Base-by-base conservation (phyloP, 441 rosid species). In the Jatropha multifida region DNA sequence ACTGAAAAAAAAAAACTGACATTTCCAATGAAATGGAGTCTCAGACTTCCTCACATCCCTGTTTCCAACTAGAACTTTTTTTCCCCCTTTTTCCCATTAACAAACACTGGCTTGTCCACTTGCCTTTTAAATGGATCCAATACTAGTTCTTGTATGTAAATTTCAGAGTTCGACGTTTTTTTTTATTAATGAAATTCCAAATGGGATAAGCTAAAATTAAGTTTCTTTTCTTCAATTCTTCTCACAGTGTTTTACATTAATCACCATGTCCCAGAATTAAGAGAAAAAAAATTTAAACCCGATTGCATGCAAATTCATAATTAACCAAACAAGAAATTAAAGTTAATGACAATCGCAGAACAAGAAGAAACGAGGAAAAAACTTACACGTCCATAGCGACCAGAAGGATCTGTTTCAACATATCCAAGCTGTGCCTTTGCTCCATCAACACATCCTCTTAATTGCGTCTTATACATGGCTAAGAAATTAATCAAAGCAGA, bases 371-470 rank as follows among this genome's bases (percentile, higher is more conserved):
- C 14, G n/a, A 20, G 20, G 27, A 11, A 48, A 49, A 54, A 68
- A 82, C 92, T 88, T 87, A 90, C 96, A 42, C 93, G 90, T 51
- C 92, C 87, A 56, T 88, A 89, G 5, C 93, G 92, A 69, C 90
- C 85, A 11, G 96, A 82, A 56, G 93, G 93, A 59, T 88, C 92
- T 7, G 86, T 86, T 74, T 91, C 96, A 13, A 76, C 93, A 48
- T 87, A 89, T 20, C 82, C 81, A 67, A 69, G 75, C 64, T 69
- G 80, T 12, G 76, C 17, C 23, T 78, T 80, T 4, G 75, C 83
- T 23, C 79, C 88, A 69, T 76, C 82, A 46, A 64, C 72, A 65
- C 73, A 65, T 54, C 86, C 82, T 64, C 83, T 77, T 4, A 71
- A 13, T 42, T 82, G 75, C 18, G 71, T 65, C 80, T 82, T 84